Percentiles rank a stretch among this genome's conserved stretches.
These are phyloP conservation scores for Crithidia brevicula DNA, from an alignment of 208 protist genomes.

Conservation along the genomic window DNA sequence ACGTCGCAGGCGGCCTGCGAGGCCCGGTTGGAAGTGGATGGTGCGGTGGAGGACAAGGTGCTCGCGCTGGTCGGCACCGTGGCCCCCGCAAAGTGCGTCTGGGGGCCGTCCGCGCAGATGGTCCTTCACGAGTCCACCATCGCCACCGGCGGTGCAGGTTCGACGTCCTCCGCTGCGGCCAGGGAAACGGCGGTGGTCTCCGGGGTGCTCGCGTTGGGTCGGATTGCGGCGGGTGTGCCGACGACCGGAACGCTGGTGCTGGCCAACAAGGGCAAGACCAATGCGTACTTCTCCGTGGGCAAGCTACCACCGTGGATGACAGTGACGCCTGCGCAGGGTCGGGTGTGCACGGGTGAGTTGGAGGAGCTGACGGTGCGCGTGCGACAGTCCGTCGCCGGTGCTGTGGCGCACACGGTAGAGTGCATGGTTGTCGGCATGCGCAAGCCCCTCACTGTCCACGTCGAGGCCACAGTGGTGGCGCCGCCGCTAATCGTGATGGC, in stretches of 20 bases:
- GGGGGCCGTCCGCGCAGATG: conserved; percentile 31
- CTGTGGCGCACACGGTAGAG: conserved; percentile 42
- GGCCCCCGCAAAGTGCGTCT: conserved; percentile 64
- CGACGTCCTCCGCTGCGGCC: conserved; percentile 3
- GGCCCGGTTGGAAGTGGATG: conserved; percentile 74
- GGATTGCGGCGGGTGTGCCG: conserved; percentile 69
- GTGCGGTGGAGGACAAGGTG: conserved; percentile 61
- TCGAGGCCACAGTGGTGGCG: conserved; percentile 77
- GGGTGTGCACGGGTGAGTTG: conserved; percentile 61
- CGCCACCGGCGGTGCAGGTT: no score
- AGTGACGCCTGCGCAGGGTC: conserved; percentile 69
- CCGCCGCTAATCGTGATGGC: conserved; percentile 59
- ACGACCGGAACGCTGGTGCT: conserved; percentile 52
- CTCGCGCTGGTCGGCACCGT: conserved; percentile 72
- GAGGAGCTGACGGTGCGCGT: conserved; percentile 79
- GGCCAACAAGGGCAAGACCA: conserved; percentile 62
- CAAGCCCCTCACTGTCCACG: conserved; percentile 57
- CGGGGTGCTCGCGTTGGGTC: conserved; percentile 67
- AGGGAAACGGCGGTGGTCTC: conserved; percentile 26
- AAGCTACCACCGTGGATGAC: conserved; percentile 60
- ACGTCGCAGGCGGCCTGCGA: conserved; percentile 43
- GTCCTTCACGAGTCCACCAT: conserved; percentile 1
- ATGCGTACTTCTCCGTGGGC: conserved; percentile 84
- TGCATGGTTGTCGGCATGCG: conserved; percentile 86
- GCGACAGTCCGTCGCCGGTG: conserved; percentile 33